Percentiles rank a stretch among this genome's conserved stretches.
Conservation (phyloP, 768 basidiomycete species). For the Panellus pusillus region DNA sequence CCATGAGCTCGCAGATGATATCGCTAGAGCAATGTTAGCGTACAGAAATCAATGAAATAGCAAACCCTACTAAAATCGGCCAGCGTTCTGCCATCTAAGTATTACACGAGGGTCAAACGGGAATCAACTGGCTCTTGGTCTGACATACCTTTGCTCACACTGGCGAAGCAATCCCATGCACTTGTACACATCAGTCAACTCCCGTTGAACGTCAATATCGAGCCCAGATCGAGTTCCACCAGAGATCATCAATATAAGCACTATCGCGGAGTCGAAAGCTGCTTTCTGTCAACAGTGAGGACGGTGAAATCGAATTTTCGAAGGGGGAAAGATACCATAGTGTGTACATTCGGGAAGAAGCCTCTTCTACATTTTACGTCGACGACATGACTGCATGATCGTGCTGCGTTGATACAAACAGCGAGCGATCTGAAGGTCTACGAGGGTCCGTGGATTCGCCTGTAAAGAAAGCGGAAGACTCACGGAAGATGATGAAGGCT, state of each 20-base stretch:
- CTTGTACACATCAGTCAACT: slow-evolving; percentile 40
- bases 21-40: slow-evolving; percentile 4
- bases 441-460: too few species aligned
- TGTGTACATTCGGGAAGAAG: slow-evolving; percentile 19
- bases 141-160: slow-evolving; percentile 10
- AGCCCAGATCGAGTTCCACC: slow-evolving; percentile 32
- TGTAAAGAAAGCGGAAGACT: neutral
- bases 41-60: neutral
- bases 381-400: slow-evolving; percentile 57
- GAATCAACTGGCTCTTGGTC: neutral
- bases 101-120: too few species aligned
- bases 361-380: slow-evolving; percentile 40
- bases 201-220: slow-evolving; percentile 29
- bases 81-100: slow-evolving; percentile 15
- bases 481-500: neutral
- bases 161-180: slow-evolving; percentile 29
- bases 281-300: slow-evolving; percentile 20
- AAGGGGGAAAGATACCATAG: neutral
- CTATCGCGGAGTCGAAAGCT: slow-evolving; percentile 42
- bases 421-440: slow-evolving; percentile 47
- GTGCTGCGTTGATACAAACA: slow-evolving; percentile 64
- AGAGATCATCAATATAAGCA: slow-evolving; percentile 45
- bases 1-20: slow-evolving; percentile 12
- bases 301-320: neutral
- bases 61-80: slow-evolving; percentile 12